A percentile compares a stretch with the other conserved stretches of the same genome.
phyloP scores from a whole-genome alignment of 208 protist species.

The Leptomonas seymouri region DNA sequence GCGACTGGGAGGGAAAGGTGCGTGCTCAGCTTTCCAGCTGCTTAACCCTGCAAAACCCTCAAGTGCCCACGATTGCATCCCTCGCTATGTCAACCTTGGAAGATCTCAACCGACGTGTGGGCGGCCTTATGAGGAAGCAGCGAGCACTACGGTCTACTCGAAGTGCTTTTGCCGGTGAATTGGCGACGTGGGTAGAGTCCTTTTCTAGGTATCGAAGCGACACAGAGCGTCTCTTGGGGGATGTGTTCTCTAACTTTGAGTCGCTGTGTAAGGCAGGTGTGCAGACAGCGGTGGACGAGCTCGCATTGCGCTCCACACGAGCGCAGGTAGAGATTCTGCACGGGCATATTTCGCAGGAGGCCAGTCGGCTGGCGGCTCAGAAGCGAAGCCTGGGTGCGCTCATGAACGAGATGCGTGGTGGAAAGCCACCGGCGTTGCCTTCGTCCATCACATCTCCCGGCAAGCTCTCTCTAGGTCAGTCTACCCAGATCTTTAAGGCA shows the following conservation, averaged over 20 bases:
- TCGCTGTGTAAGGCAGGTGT: slow-evolving; percentile 18
- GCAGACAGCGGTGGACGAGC: slow-evolving; percentile 17
- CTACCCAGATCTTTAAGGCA: slow-evolving; percentile 7
- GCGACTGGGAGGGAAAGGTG: slow-evolving; percentile 20
- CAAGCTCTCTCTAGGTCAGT: background rate
- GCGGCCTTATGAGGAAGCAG: background rate
- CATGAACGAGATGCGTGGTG: background rate
- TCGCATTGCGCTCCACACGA: slow-evolving; percentile 14
- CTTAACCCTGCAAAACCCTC: slow-evolving; percentile 8
- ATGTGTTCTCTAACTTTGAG: slow-evolving; percentile 18
- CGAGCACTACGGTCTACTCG: slow-evolving; percentile 15
- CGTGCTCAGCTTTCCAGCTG: slow-evolving; percentile 25
- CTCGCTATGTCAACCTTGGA: slow-evolving; percentile 13
- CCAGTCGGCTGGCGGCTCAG: slow-evolving; percentile 8
- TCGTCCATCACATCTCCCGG: background rate
- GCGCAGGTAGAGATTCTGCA: slow-evolving; percentile 17
- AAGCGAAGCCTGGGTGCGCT: slow-evolving; percentile 12
- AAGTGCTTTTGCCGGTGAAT: slow-evolving; percentile 7
- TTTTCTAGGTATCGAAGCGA: slow-evolving; percentile 6
- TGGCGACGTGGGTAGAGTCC: slow-evolving; percentile 8
- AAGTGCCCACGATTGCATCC: slow-evolving; percentile 4
- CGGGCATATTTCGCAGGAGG: slow-evolving; percentile 15
- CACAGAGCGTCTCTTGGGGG: slow-evolving; percentile 14
- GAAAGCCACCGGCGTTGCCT: background rate
- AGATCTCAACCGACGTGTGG: slow-evolving; percentile 1